Percentiles rank a stretch among this genome's conserved stretches.
phyloP scores from a whole-genome alignment of 1,284 basidiomycete genomes.

The Moesziomyces sp. region DNA sequence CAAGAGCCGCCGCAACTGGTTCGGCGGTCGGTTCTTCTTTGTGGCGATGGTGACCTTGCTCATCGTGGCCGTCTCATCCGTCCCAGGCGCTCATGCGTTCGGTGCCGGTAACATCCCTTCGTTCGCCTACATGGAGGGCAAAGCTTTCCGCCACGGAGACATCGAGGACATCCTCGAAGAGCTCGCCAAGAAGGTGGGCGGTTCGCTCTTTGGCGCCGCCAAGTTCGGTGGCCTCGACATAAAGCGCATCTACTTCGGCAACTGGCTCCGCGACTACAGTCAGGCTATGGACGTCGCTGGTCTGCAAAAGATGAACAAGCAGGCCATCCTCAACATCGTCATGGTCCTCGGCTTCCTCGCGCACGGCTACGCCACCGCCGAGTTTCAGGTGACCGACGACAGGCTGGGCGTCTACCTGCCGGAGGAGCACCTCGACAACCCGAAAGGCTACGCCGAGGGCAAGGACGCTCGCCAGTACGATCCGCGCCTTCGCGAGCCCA shows the following conservation, averaged over 20 bases:
- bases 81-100: conserved; percentile 52
- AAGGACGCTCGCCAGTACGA: conserved; percentile 81
- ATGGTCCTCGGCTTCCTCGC: conserved; percentile 72
- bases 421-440: conserved; percentile 79
- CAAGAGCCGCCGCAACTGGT: conserved; percentile 31
- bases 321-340: conserved; percentile 87
- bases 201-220: conserved; percentile 48
- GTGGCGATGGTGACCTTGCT: conserved; percentile 38
- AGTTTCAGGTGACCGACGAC: conserved; percentile 90
- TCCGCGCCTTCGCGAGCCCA: conserved; percentile 79
- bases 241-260: conserved; percentile 66
- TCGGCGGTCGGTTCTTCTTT: conserved; percentile 37
- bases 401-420: conserved; percentile 88
- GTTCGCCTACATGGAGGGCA: conserved; percentile 57
- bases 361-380: conserved; percentile 72
- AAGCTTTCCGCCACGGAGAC: conserved; percentile 62
- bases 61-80: conserved; percentile 34
- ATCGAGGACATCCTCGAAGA: conserved; percentile 59
- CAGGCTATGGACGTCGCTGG: conserved; percentile 74
- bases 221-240: conserved; percentile 65
- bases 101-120: conserved; percentile 62
- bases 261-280: conserved; percentile 60
- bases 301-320: conserved; percentile 65
- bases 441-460: conserved; percentile 74
- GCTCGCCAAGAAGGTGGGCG: conserved; percentile 56